Evolutionary conservation across 2,329 filamentous ascomycete species (phyloP).

Genomic region (Teratosphaeria gauchensis): DNA sequence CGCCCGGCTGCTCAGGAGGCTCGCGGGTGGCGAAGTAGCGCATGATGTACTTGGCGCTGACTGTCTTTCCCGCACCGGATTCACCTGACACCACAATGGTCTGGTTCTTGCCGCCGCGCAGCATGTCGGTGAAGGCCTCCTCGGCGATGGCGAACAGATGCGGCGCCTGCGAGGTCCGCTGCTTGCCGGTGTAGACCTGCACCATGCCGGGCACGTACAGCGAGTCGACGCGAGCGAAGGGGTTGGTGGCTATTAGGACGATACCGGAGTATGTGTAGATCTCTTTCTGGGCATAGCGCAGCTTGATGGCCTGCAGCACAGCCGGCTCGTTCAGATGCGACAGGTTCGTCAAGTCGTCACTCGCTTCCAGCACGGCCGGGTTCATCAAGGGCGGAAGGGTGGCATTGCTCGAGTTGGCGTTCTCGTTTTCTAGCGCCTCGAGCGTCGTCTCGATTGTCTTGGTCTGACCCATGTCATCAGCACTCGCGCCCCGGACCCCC

Average conservation of each 20-base stretch:
- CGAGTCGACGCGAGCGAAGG: slow-evolving; percentile 93
- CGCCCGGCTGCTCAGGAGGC: slow-evolving; percentile 75
- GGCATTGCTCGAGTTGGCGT: slow-evolving; percentile 52
- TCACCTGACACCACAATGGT: slow-evolving; percentile 99
- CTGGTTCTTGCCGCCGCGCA: slow-evolving; percentile 91
- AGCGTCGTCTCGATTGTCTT: slow-evolving; percentile 70
- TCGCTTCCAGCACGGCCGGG: slow-evolving; percentile 93
- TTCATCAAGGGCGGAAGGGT: slow-evolving; percentile 93
- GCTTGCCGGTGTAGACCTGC: slow-evolving; percentile 97
- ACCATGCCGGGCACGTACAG: slow-evolving; percentile 99
- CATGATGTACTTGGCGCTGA: slow-evolving; percentile 99
- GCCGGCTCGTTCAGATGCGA: slow-evolving; percentile 98
- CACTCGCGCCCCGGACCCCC: background rate
- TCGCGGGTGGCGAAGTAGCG: slow-evolving; percentile 97
- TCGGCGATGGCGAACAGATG: slow-evolving; percentile 98
- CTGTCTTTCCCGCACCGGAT: slow-evolving; percentile 96
- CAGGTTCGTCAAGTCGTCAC: slow-evolving; percentile 92
- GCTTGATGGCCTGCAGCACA: slow-evolving; percentile 91
- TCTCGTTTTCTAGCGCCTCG: slow-evolving; percentile 62
- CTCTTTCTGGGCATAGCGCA: slow-evolving; percentile 96
- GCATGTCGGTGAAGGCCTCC: slow-evolving; percentile 97
- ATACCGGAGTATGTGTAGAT: slow-evolving; percentile 99
- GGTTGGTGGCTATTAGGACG: slow-evolving; percentile 95
- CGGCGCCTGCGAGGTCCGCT: slow-evolving; percentile 89
- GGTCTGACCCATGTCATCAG: slow-evolving; percentile 42